Evolutionary conservation across 495 filamentous ascomycete genomes (phyloP).

Genomic region (Neurospora intermedia): DNA sequence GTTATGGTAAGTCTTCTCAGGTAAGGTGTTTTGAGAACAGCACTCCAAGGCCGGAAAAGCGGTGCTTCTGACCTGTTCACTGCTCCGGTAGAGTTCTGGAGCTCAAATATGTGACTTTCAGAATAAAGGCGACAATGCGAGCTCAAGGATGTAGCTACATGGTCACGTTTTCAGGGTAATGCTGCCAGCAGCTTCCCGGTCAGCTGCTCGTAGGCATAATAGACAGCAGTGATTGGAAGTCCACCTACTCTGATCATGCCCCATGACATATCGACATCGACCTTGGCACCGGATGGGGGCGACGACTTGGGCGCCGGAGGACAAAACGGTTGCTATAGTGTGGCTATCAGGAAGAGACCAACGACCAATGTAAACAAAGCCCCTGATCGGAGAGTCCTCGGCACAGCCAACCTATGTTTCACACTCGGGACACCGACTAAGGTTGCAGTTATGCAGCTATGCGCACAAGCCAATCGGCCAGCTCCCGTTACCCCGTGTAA

Average conservation of each 20-base stretch:
- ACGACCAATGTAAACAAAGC: background rate
- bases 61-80: background rate
- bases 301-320: background rate
- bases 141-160: background rate
- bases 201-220: background rate
- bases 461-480: background rate
- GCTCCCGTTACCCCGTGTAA: background rate
- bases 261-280: background rate
- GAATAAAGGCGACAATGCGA: background rate
- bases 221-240: background rate
- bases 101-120: background rate
- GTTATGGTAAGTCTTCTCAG: background rate
- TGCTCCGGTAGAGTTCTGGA: background rate
- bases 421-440: background rate
- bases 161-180: background rate
- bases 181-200: background rate
- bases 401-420: background rate
- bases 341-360: background rate
- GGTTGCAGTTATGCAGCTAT: background rate
- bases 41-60: background rate
- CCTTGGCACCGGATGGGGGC: background rate
- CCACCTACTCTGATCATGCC: background rate
- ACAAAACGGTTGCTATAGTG: background rate
- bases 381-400: background rate
- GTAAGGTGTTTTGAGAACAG: background rate